Base-by-base conservation (phyloP, 1,284 basidiomycete species). In the Golubevia sp. region DNA sequence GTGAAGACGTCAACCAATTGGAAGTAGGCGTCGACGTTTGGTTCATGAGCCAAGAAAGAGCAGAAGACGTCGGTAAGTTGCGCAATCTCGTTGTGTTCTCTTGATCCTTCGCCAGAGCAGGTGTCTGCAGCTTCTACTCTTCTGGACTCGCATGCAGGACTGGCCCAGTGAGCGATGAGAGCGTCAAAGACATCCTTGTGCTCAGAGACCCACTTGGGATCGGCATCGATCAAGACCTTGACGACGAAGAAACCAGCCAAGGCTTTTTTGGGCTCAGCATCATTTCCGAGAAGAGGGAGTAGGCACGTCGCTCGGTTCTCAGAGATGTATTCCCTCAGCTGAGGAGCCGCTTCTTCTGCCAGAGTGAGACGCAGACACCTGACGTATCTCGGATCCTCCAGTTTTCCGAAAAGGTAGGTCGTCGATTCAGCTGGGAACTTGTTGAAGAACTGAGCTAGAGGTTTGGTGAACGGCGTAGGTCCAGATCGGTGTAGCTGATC, bases 381-480 rank as follows among this genome's bases (percentile, higher is more conserved):
- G 55, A 83, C 64, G 56, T 81, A 73, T 48, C 70, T 65, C 44
- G 73, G 67, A 60, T 84, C 89, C 54, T 89, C 87, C 23, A 99
- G 86, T 73, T 92, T 89, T 24, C 88, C 88, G 73, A 97, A 88
- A 83, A 99, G 92, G 84, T 93, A 92, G 61, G 91, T 89, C 23
- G 92, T 88, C 2, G 93, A 91, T 75, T 97, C 93, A 1, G 86
- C 86, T 1, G 94, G 91, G 84, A 97, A 99, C 24, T 93, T 89
- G 84, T 98, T 90, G 25, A 99, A 88, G 84, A 93, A 99, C 82
- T 91, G 91, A 18, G 92, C 93, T 51, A 99, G 86, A 21, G 95
- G 95, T 70, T 93, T 91, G 0, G 96, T 97, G 85, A 99, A 98
- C 0, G 95, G 94, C 71, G 92, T 97, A 55, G 88, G 88, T 3